Conservation (phyloP, 306 rosid species). For the Hippophae tibetana region DNA sequence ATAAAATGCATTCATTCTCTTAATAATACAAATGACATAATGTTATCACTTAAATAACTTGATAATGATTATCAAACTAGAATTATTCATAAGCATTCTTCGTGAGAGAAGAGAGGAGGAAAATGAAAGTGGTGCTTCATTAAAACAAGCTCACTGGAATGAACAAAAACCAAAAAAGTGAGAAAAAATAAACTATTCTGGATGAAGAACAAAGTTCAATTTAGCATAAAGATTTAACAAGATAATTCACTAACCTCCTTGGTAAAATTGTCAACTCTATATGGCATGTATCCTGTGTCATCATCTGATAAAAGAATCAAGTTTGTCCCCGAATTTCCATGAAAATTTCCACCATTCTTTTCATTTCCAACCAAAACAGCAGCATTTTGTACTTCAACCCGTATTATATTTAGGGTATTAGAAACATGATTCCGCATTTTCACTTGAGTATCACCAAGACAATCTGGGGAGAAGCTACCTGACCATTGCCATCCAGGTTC, state of each 20-base stretch:
- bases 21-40: too few relatives aligned
- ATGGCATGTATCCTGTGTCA: constrained; percentile 92
- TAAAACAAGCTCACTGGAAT: too few relatives aligned
- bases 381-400: constrained; percentile 94
- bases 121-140: too few relatives aligned
- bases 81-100: too few relatives aligned
- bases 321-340: constrained; percentile 84
- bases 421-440: constrained; percentile 70
- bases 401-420: constrained; percentile 60
- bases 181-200: neutral
- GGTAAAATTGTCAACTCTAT: constrained; percentile 88
- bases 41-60: too few relatives aligned
- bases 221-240: neutral
- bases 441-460: constrained; percentile 86
- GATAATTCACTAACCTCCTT: constrained; percentile 63
- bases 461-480: constrained; percentile 86
- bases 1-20: too few relatives aligned
- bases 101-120: too few relatives aligned
- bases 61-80: too few relatives aligned
- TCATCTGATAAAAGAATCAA: constrained; percentile 93
- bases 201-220: too few relatives aligned
- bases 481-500: constrained; percentile 99
- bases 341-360: constrained; percentile 70
- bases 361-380: constrained; percentile 75
- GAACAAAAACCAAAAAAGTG: neutral